Evolutionary conservation across 306 rosid species (phyloP).

Genomic region (Vachellia pachyceras): DNA sequence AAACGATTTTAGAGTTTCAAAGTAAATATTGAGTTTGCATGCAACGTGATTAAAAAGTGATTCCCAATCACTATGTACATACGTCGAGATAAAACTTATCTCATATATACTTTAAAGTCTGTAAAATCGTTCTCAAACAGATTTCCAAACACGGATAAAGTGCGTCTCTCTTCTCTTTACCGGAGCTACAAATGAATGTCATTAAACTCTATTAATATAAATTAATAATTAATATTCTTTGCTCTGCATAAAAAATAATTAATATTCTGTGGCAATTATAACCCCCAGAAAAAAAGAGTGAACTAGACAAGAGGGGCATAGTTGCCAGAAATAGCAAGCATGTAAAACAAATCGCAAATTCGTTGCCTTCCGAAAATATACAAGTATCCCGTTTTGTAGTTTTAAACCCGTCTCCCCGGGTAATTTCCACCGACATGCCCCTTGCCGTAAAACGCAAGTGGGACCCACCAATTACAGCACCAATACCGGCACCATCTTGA

Average conservation of each 20-base stretch:
- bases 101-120: too few relatives aligned
- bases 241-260: too few relatives aligned
- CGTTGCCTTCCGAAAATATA: neutral
- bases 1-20: too few relatives aligned
- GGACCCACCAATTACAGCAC: neutral
- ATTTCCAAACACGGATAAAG: too few relatives aligned
- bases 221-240: neutral
- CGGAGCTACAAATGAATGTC: neutral
- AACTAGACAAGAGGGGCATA: neutral
- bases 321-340: constrained; percentile 43
- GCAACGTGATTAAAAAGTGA: too few relatives aligned
- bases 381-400: neutral
- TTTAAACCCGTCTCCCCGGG: neutral
- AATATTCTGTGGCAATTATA: neutral
- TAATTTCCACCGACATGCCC: neutral
- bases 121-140: too few relatives aligned
- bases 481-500: neutral
- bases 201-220: neutral
- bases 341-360: neutral
- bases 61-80: too few relatives aligned
- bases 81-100: too few relatives aligned
- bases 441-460: neutral
- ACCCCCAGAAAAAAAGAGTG: neutral
- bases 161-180: neutral
- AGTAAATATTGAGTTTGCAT: too few relatives aligned